Base-by-base conservation (phyloP, 208 protist genomes). In the Angomonas desouzai region DNA sequence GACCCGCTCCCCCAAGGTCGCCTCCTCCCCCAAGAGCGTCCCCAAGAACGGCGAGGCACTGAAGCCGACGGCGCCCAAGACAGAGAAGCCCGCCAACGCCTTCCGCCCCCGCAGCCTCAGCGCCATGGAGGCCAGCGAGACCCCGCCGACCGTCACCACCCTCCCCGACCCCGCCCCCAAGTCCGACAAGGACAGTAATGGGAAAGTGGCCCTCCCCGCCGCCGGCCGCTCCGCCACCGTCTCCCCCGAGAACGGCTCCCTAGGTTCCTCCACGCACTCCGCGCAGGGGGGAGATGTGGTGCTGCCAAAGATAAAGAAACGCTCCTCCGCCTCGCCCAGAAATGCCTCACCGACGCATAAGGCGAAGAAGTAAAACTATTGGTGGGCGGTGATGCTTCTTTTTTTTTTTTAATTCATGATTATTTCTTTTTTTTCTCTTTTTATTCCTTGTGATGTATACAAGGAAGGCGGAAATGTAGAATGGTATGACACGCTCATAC, bases 21-120 rank as follows among this genome's bases (percentile, higher is more conserved):
- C 28, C n/a, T 59, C 64, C 20, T 48, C 72, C 27, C 53, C 49
- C 4, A 48, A 61, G 49, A 43, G 58, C 28, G 3, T 36, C 32
- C 16, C 18, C 2, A 62, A 25, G 32, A 25, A 32, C 0, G 66
- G 56, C 10, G 36, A 22, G 22, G 57, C 66, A 40, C 48, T 83
- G 33, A 72, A 68, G 55, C 77, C 77, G 51, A 79, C 77, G 7
- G 77, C 69, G 11, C 77, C 77, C n/a, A 83, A 76, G 64, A 68
- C 72, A 25, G 77, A 79, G 49, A 83, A 76, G 38, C 77, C 77
- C 29, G 55, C 55, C 55, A 51, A 51, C 2, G 29, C 60, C 16
- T 62, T 55, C 11, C 77, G 77, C 10, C 71, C 76, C 9, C 70
- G 76, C 55, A 81, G 72, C 49, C 60, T 77, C 25, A 81, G 67